A percentile compares a stretch with the other conserved stretches of the same genome.
Conservation (phyloP, 495 filamentous ascomycete species). For the Hyaloscypha hepaticicola region DNA sequence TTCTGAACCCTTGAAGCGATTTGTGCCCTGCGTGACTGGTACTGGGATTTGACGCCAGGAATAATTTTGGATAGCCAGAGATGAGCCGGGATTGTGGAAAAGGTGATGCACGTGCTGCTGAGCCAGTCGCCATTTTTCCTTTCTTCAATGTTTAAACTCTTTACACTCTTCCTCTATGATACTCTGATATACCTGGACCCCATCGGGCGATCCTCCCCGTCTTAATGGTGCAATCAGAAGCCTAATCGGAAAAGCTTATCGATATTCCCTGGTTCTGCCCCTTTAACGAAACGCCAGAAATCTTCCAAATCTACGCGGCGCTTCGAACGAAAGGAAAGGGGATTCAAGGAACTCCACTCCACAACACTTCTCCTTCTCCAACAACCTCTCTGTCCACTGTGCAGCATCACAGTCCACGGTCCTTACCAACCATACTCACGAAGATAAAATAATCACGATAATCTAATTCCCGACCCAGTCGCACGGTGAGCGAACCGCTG, state of each 20-base stretch:
- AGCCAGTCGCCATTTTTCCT: neutral
- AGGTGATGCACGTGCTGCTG: neutral
- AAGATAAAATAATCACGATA: neutral
- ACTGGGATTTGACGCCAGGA: neutral
- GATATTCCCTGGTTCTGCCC: neutral
- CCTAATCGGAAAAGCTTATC: neutral
- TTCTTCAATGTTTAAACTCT: neutral
- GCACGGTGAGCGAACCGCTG: constrained; percentile 10
- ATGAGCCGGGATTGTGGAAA: neutral
- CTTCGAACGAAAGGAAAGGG: neutral
- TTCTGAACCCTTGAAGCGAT: constrained; percentile 3
- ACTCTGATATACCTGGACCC: too few species aligned
- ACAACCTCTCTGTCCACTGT: constrained; percentile 12
- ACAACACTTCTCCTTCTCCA: neutral
- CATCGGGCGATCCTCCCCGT: neutral
- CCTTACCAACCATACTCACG: constrained; percentile 22
- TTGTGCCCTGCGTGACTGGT: neutral
- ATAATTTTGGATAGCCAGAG: neutral
- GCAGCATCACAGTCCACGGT: constrained; percentile 29
- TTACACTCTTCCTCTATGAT: too few species aligned
- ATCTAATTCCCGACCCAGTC: neutral
- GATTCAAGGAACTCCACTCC: neutral
- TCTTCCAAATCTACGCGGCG: neutral
- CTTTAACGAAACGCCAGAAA: neutral
- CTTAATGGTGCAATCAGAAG: neutral